Evolutionary conservation across 2,329 filamentous ascomycete genomes (phyloP).

Genomic region (Trichoderma sp.): DNA sequence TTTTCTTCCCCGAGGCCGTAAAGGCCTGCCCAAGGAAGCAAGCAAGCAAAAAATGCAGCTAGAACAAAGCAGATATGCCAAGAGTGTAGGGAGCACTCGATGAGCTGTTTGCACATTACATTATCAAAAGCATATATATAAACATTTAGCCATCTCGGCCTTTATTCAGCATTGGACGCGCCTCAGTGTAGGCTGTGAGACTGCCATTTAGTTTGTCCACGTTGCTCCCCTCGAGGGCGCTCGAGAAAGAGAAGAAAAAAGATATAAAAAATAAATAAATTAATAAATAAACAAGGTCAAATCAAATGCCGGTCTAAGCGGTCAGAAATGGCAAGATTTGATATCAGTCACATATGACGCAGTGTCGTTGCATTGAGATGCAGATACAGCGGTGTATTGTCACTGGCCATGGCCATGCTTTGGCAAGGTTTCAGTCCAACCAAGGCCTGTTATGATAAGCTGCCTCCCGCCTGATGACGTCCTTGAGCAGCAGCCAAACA

Average conservation of each 20-base stretch:
- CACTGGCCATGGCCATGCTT: not conserved
- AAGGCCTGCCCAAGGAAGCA: not conserved
- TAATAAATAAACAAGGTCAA: not conserved
- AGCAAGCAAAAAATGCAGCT: not conserved
- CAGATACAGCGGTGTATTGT: not conserved
- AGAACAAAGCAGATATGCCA: constrained; percentile 2
- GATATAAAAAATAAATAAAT: not conserved
- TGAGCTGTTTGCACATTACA: not conserved
- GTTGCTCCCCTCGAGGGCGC: not conserved
- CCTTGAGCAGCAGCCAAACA: not conserved
- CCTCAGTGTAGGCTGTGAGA: not conserved
- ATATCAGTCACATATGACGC: not conserved
- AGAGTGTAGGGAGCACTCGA: not conserved
- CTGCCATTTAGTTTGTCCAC: not conserved
- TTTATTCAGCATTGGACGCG: not conserved
- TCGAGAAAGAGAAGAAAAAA: not conserved
- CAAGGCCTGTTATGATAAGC: constrained; percentile 1
- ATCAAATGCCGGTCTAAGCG: not conserved
- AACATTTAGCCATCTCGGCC: not conserved
- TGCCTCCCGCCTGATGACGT: constrained; percentile 18
- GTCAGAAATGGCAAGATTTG: not conserved
- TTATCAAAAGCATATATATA: not conserved
- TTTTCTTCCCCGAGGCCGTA: not conserved
- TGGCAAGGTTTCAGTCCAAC: not conserved
- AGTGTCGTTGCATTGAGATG: not conserved